Evolutionary conservation across 768 basidiomycete genomes (phyloP).

Genomic region (Kwoniella pini): DNA sequence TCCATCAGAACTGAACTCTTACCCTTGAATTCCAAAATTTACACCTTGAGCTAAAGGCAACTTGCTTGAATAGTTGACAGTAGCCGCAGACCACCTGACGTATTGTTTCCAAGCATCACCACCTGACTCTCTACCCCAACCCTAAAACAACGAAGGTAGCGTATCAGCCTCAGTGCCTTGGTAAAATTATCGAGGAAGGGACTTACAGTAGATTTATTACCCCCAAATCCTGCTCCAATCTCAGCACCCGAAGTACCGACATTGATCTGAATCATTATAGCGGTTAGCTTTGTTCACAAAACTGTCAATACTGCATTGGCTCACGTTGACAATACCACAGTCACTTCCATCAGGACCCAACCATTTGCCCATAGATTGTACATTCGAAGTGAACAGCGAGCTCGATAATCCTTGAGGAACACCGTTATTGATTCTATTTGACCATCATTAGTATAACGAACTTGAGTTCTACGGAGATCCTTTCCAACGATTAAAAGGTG

Average conservation of each 20-base stretch:
- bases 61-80: conserved; percentile 86
- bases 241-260: conserved; percentile 70
- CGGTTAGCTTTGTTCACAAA: not conserved
- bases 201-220: conserved; percentile 49
- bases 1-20: not conserved
- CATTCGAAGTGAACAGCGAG: conserved; percentile 78
- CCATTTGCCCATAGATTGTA: conserved; percentile 85
- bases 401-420: conserved; percentile 49
- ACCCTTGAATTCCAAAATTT: conserved; percentile 60
- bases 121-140: conserved; percentile 87
- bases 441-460: not conserved
- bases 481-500: no score
- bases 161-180: conserved; percentile 65
- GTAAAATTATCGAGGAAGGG: no score
- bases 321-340: conserved; percentile 86
- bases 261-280: conserved; percentile 62
- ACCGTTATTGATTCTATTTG: conserved; percentile 40
- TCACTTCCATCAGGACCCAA: conserved; percentile 87
- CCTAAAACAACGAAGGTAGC: conserved; percentile 18
- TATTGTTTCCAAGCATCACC: conserved; percentile 99
- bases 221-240: conserved; percentile 87
- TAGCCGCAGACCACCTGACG: conserved; percentile 76
- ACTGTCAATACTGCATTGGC: conserved; percentile 27
- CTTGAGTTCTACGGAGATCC: no score
- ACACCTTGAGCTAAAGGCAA: conserved; percentile 93